Conservation (phyloP, 345 rosid genomes). For the Citropsis articulata region DNA sequence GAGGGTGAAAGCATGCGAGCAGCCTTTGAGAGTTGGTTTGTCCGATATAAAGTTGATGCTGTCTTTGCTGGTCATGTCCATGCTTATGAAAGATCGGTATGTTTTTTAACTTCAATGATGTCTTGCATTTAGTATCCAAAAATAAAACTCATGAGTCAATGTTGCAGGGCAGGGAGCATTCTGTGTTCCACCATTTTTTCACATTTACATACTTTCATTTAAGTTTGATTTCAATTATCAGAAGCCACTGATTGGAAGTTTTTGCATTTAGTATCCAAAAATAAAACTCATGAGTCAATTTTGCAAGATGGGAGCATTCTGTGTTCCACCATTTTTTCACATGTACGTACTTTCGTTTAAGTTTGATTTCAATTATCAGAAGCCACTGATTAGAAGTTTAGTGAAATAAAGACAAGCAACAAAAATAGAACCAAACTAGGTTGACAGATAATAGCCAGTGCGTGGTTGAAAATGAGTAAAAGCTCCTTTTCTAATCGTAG, state of each 20-base stretch:
- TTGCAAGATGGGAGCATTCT: neutral
- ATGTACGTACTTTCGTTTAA: neutral
- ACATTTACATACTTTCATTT: neutral
- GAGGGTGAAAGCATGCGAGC: conserved; percentile 95
- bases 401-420: neutral
- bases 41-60: conserved; percentile 64
- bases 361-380: neutral
- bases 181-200: neutral
- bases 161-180: neutral
- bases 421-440: neutral
- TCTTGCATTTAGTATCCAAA: neutral
- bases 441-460: neutral
- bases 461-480: neutral
- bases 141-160: neutral
- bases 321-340: neutral
- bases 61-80: conserved; percentile 97
- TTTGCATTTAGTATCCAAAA: neutral
- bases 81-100: conserved; percentile 99
- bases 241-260: neutral
- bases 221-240: neutral
- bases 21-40: conserved; percentile 77
- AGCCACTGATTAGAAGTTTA: neutral
- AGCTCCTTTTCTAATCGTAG: neutral
- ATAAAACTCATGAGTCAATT: neutral
- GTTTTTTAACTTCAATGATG: conserved; percentile 12